These are phyloP conservation scores for Orobanche coerulescens DNA, from an alignment of 257 asterid species.

Conservation along the genomic window DNA sequence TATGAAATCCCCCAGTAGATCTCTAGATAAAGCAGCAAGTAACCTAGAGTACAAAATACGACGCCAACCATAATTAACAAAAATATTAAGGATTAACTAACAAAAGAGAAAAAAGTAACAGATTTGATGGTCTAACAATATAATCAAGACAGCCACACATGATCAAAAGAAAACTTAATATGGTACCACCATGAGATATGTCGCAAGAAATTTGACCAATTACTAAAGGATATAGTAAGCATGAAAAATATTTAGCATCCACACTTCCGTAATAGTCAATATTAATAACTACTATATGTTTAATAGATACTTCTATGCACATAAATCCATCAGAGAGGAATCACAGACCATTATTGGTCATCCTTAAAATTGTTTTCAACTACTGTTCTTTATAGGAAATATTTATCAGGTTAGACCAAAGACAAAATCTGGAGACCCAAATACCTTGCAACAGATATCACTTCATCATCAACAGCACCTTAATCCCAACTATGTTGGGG, in stretches of 20 bases:
- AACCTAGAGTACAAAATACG: slow-evolving; percentile 43
- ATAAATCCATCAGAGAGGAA: neutral
- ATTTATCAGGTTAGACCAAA: neutral
- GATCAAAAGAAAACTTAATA: neutral
- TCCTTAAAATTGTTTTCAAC: neutral
- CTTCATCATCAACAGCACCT: too few species aligned
- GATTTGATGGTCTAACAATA: neutral
- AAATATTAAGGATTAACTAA: slow-evolving; percentile 2
- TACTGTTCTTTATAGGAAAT: neutral
- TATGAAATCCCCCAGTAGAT: slow-evolving; percentile 63
- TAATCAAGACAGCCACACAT: neutral
- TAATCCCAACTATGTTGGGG: too few species aligned
- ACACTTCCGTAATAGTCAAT: neutral
- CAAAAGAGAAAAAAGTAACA: neutral
- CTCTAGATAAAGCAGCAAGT: slow-evolving; percentile 83
- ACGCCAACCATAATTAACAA: slow-evolving; percentile 1
- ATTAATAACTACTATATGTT: neutral
- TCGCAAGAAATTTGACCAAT: neutral
- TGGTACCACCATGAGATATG: slow-evolving; percentile 2
- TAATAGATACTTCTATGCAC: neutral
- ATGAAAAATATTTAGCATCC: neutral
- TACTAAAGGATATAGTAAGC: neutral
- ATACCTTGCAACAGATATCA: neutral
- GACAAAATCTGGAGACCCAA: neutral
- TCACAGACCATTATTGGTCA: neutral